Evolutionary conservation across 495 filamentous ascomycete genomes (phyloP).

Genomic region (Penicillium egyptiacum): DNA sequence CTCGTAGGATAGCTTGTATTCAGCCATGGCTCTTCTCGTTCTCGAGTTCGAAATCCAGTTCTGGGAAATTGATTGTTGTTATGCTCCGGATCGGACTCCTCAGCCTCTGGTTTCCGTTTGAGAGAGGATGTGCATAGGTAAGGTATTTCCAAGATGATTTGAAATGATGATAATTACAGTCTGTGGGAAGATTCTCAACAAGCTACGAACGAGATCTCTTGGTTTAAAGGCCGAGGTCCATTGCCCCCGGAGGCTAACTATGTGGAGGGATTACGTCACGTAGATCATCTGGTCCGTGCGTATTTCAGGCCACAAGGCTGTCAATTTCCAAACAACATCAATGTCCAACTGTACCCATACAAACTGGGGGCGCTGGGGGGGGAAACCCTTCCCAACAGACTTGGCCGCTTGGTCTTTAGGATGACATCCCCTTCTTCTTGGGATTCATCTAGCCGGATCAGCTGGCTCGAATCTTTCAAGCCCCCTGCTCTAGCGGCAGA

Average conservation of each 20-base stretch:
- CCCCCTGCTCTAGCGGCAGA: too few relatives aligned
- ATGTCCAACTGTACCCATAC: too few relatives aligned
- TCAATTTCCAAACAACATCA: background rate
- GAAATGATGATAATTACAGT: background rate
- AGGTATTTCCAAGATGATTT: background rate
- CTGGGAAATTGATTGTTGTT: background rate
- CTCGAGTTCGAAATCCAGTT: background rate
- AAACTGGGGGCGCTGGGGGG: too few relatives aligned
- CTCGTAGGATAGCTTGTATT: slow-evolving; percentile 37
- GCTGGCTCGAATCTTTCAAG: too few relatives aligned
- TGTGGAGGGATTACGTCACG: slow-evolving; percentile 32
- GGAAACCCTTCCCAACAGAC: too few relatives aligned
- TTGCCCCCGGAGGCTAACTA: slow-evolving; percentile 9
- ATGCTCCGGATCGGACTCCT: background rate
- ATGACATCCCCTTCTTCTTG: too few relatives aligned
- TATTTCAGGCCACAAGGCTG: background rate
- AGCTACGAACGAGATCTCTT: slow-evolving; percentile 20
- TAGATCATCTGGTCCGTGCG: slow-evolving; percentile 21
- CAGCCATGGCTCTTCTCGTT: slow-evolving; percentile 22
- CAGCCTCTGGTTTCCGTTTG: background rate
- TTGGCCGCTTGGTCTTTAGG: too few relatives aligned
- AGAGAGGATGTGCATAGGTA: background rate
- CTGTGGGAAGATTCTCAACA: slow-evolving; percentile 2
- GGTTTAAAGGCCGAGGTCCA: slow-evolving; percentile 21
- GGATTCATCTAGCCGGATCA: too few relatives aligned